These are phyloP conservation scores for Malania oleifera DNA, from an alignment of 164 flowering plant genomes.

Conservation along the genomic window DNA sequence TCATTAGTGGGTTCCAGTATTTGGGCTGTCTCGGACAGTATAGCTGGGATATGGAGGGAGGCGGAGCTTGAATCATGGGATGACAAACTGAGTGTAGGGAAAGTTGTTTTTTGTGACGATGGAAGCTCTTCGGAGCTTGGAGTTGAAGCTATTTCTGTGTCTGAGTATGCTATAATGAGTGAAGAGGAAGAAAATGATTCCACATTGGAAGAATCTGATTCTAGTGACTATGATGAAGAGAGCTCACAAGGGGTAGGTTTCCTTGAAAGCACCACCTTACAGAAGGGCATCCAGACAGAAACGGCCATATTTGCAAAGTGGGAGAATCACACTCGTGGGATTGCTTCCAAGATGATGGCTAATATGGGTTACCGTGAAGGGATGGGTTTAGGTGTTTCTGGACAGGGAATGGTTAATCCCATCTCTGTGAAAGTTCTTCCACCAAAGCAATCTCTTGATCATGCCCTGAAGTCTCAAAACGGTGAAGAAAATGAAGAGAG, in stretches of 20 bases:
- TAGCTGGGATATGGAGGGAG: slow-evolving; percentile 69
- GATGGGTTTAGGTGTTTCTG: slow-evolving; percentile 84
- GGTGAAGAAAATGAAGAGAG: slow-evolving; percentile 25
- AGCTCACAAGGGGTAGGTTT: slow-evolving; percentile 67
- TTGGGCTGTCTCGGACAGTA: slow-evolving; percentile 60
- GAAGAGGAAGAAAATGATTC: slow-evolving; percentile 51
- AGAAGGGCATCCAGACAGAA: slow-evolving; percentile 77
- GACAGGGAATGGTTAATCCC: slow-evolving; percentile 82
- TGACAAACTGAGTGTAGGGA: slow-evolving; percentile 37
- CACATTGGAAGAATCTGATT: slow-evolving; percentile 45
- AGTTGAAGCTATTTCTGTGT: slow-evolving; percentile 52
- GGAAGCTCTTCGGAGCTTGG: slow-evolving; percentile 69
- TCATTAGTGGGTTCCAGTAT: slow-evolving; percentile 72
- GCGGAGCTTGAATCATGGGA: slow-evolving; percentile 95
- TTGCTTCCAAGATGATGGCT: slow-evolving; percentile 99
- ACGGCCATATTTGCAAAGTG: slow-evolving; percentile 82
- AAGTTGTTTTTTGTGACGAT: slow-evolving; percentile 70
- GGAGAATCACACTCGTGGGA: slow-evolving; percentile 97
- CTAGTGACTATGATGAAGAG: slow-evolving; percentile 59
- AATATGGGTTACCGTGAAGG: slow-evolving; percentile 97
- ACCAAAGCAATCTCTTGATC: slow-evolving; percentile 86
- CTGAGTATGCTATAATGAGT: slow-evolving; percentile 56
- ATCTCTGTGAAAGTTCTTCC: slow-evolving; percentile 75
- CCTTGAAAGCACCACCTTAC: slow-evolving; percentile 42
- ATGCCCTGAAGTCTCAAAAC: slow-evolving; percentile 40